A percentile compares a stretch with the other conserved stretches of the same genome.
These are phyloP conservation scores for Melastoma malabathricum DNA, from an alignment of 345 rosid species.

Conservation along the genomic window DNA sequence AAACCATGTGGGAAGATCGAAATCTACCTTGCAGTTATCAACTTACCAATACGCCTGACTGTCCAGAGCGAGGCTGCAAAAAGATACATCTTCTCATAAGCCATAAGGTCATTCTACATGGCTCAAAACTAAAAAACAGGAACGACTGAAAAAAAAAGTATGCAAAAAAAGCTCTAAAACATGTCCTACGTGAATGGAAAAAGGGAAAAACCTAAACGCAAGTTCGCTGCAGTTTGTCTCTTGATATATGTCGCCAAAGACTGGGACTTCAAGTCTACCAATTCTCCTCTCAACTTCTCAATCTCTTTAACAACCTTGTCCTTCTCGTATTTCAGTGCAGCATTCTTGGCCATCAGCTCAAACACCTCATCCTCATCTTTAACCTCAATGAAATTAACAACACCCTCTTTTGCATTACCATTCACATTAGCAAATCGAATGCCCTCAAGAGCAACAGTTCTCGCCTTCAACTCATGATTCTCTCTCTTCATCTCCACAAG, in stretches of 20 bases:
- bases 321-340: constrained; percentile 32
- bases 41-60: background rate
- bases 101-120: too few species aligned
- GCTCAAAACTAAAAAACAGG: too few species aligned
- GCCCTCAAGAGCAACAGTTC: constrained; percentile 1
- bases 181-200: too few species aligned
- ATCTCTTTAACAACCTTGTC: constrained; percentile 30
- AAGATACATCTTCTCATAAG: too few species aligned
- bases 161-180: too few species aligned
- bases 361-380: constrained; percentile 18
- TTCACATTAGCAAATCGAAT: background rate
- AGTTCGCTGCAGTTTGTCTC: too few species aligned
- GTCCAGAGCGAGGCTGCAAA: background rate
- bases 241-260: background rate
- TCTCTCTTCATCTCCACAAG: constrained; percentile 11
- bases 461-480: constrained; percentile 6
- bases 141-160: too few species aligned
- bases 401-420: constrained; percentile 5
- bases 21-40: too few species aligned
- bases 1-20: too few species aligned
- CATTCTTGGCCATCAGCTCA: constrained; percentile 37
- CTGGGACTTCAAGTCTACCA: constrained; percentile 26
- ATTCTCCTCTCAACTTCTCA: constrained; percentile 39
- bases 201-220: too few species aligned
- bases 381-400: constrained; percentile 22